Evolutionary conservation across 1,284 basidiomycete species (phyloP).

Genomic region (Anthracocystis walkeri): DNA sequence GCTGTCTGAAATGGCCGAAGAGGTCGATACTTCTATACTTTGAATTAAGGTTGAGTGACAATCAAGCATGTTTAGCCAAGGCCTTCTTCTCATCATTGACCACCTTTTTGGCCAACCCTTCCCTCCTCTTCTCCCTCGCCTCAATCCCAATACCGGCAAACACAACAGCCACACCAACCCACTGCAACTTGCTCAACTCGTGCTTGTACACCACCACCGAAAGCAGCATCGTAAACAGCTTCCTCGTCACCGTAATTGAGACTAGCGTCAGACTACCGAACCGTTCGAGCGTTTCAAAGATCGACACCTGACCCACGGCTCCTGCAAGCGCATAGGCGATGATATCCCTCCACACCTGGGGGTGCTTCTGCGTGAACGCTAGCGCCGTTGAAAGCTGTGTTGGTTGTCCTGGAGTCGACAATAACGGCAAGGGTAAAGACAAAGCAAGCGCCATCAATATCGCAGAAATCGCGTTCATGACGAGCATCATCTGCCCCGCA

Average conservation of each 20-base stretch:
- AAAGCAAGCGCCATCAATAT: slow-evolving; percentile 55
- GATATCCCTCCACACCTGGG: slow-evolving; percentile 81
- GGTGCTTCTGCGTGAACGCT: slow-evolving; percentile 81
- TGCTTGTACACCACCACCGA: slow-evolving; percentile 94
- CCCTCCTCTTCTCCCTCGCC: slow-evolving; percentile 74
- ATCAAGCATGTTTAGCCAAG: slow-evolving; percentile 44
- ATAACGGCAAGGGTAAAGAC: slow-evolving; percentile 75
- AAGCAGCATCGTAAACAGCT: slow-evolving; percentile 97
- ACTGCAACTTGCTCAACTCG: slow-evolving; percentile 84
- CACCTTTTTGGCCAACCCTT: slow-evolving; percentile 48
- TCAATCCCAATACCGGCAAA: slow-evolving; percentile 94
- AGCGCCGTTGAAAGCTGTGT: slow-evolving; percentile 47
- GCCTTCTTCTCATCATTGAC: slow-evolving; percentile 37
- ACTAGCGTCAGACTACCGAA: slow-evolving; percentile 88
- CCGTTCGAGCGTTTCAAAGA: slow-evolving; percentile 95
- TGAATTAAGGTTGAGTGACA: not conserved
- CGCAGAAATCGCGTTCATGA: slow-evolving; percentile 82
- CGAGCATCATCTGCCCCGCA: slow-evolving; percentile 99
- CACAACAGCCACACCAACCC: slow-evolving; percentile 88
- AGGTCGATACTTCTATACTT: not conserved
- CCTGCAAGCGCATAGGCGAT: slow-evolving; percentile 89
- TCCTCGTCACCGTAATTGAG: slow-evolving; percentile 77
- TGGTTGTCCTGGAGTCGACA: slow-evolving; percentile 19
- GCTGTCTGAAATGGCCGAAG: no score
- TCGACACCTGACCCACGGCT: slow-evolving; percentile 94